Base-by-base conservation (phyloP, 306 rosid genomes). In the Quercus rubra region DNA sequence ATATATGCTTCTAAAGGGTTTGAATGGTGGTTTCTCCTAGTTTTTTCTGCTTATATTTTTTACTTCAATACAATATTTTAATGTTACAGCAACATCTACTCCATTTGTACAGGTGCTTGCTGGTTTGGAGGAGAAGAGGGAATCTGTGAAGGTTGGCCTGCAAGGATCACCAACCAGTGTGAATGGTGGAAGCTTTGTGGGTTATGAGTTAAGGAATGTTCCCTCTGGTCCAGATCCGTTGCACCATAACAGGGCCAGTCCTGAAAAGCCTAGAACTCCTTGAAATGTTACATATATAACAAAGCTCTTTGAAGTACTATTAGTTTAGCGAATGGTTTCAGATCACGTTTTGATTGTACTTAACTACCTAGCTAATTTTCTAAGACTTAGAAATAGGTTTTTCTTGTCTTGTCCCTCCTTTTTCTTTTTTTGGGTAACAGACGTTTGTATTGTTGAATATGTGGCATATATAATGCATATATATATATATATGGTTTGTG, bases 201-300 rank as follows among this genome's bases (percentile, higher is more conserved):
- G 61, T 21, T 83, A 78, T 84, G 89, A 84, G 85, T 74, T 91
- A 51, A 88, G 92, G 89, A 85, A 77, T 72, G 89, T 87, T 80
- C 97, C 92, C 15, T 82, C 91, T 0, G 94, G 97, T 58, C 97
- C 97, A 66, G 92, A 91, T 67, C 97, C 97, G 0, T 72, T 91
- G 71, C 97, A 91, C 75, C 97, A 88, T 33, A 81, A 91, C 33
- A 89, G 88, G 20, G 88, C 83, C 33, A 74, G 46, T 80, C 94
- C 97, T 46, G 70, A 81, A 43, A 91, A 78, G 81, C 92, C 92
- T 75, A 75, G 77, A 70, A 81, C 84, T 30, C 92, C 91, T 66
- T 90, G 75, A 85, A 71, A 23, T n/a, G 66, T 59, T 59, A 10
- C 13, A 5, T 67, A 4, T 12, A 30, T 30, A 17, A 66, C 63